Conservation (phyloP, 1,284 basidiomycete genomes). For the Salmacisia buchloeana region DNA sequence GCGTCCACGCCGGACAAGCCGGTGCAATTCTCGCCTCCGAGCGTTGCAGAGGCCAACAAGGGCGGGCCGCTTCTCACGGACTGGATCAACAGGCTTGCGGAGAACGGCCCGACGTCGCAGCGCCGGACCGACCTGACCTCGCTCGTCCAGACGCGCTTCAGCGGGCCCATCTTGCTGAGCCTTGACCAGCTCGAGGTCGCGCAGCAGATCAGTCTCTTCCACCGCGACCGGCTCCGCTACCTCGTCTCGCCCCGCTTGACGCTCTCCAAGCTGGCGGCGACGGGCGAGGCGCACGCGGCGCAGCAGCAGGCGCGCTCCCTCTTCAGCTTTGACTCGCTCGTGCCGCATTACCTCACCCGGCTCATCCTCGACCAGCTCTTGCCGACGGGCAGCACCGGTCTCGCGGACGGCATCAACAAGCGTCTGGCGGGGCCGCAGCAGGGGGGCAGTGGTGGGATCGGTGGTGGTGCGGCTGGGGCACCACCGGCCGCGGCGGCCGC, state of each 20-base stretch:
- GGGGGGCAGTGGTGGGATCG: too few relatives aligned
- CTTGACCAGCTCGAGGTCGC: conserved; percentile 45
- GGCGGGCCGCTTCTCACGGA: conserved; percentile 10
- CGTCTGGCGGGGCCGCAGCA: neutral
- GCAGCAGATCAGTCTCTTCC: conserved; percentile 44
- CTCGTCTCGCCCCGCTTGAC: conserved; percentile 16
- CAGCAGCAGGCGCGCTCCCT: conserved; percentile 15
- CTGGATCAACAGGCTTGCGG: conserved; percentile 20
- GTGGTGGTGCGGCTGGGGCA: conserved; percentile 10
- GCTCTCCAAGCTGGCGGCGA: neutral
- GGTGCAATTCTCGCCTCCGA: neutral
- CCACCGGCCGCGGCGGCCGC: conserved; percentile 17
- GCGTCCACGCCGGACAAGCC: neutral
- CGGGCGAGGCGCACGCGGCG: neutral
- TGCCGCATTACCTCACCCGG: conserved; percentile 40
- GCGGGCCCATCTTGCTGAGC: conserved; percentile 20
- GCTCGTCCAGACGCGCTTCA: conserved; percentile 7
- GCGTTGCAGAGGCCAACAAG: neutral
- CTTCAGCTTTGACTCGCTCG: conserved; percentile 40
- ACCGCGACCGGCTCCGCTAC: conserved; percentile 25
- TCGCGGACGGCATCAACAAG: conserved; percentile 8
- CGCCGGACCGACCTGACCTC: conserved; percentile 8
- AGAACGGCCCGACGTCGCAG: conserved; percentile 4
- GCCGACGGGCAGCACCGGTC: neutral
- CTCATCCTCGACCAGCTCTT: conserved; percentile 41